phyloP scores from a whole-genome alignment of 768 basidiomycete genomes.

The Leucosporidium yakuticum region DNA sequence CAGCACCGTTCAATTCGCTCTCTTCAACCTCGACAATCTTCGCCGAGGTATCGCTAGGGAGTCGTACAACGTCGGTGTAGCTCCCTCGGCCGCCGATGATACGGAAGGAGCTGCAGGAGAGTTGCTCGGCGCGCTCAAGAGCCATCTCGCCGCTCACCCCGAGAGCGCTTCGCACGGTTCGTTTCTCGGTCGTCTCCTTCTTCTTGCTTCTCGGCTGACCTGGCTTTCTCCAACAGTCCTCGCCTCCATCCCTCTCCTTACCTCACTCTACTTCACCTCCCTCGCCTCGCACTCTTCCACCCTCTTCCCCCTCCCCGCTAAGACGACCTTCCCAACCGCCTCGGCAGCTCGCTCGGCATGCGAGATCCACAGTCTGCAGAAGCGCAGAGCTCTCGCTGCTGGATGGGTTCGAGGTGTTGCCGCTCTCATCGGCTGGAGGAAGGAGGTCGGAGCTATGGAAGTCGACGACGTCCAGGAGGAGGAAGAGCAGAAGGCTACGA shows the following conservation, averaged over 20 bases:
- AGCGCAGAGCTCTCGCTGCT: slow-evolving; percentile 24
- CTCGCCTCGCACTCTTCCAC: slow-evolving; percentile 12
- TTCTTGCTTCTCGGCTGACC: not conserved
- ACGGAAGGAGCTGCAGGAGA: slow-evolving; percentile 8
- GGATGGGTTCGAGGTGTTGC: slow-evolving; percentile 17
- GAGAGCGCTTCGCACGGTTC: not conserved
- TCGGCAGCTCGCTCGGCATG: slow-evolving; percentile 26
- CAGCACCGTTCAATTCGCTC: slow-evolving; percentile 17
- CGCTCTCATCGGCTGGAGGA: slow-evolving; percentile 12
- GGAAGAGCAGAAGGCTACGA: slow-evolving; percentile 6
- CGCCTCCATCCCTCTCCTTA: slow-evolving; percentile 11
- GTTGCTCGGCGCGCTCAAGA: slow-evolving; percentile 14
- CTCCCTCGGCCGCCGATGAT: slow-evolving; percentile 7
- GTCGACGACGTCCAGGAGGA: not conserved
- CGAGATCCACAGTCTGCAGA: slow-evolving; percentile 24
- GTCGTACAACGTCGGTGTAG: slow-evolving; percentile 10
- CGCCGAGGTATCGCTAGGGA: slow-evolving; percentile 31
- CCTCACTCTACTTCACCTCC: slow-evolving; percentile 14
- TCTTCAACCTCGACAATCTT: slow-evolving; percentile 36
- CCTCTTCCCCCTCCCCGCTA: slow-evolving; percentile 31
- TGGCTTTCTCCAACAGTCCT: not conserved
- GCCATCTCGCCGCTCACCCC: slow-evolving; percentile 6
- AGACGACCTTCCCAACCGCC: slow-evolving; percentile 27
- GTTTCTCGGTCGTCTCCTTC: not conserved
- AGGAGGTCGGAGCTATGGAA: not conserved